These are phyloP conservation scores for Saccharomycodes ludwigii DNA, from an alignment of 805 yeast species.

Conservation along the genomic window DNA sequence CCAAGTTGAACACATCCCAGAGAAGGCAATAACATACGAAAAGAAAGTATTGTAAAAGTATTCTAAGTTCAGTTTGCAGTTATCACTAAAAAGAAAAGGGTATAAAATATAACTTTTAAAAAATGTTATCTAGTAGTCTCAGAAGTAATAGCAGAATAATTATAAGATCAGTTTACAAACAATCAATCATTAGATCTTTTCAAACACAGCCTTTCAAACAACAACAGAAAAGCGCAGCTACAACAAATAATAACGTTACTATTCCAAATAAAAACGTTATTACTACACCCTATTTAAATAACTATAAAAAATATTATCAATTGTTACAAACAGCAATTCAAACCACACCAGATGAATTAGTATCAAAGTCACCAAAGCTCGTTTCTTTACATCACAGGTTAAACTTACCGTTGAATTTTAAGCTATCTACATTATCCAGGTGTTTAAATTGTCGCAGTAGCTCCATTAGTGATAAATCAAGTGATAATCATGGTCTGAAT, in stretches of 20 bases:
- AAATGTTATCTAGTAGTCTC: too few species aligned
- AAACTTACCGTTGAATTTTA: constrained; percentile 42
- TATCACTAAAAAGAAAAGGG: too few species aligned
- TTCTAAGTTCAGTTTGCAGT: too few species aligned
- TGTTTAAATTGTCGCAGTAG: constrained; percentile 51
- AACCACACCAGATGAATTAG: constrained; percentile 34
- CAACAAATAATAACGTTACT: neutral
- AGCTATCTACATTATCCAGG: constrained; percentile 63
- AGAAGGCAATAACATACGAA: too few species aligned
- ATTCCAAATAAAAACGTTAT: neutral
- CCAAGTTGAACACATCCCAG: too few species aligned
- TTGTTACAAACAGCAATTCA: constrained; percentile 11
- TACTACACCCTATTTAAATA: constrained; percentile 10
- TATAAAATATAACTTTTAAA: too few species aligned
- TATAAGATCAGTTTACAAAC: too few species aligned
- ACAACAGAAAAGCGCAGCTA: constrained; percentile 1
- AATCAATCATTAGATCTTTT: neutral
- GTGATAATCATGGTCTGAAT: constrained; percentile 67
- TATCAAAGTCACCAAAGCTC: constrained; percentile 54
- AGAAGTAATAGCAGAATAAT: too few species aligned
- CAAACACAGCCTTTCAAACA: neutral
- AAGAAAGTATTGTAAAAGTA: too few species aligned
- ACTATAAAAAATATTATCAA: constrained; percentile 16
- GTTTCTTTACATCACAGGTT: constrained; percentile 71
- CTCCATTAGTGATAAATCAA: constrained; percentile 31